Evolutionary conservation across 805 yeast genomes (phyloP).

Genomic region (Tetrapisispora pingtungensis): DNA sequence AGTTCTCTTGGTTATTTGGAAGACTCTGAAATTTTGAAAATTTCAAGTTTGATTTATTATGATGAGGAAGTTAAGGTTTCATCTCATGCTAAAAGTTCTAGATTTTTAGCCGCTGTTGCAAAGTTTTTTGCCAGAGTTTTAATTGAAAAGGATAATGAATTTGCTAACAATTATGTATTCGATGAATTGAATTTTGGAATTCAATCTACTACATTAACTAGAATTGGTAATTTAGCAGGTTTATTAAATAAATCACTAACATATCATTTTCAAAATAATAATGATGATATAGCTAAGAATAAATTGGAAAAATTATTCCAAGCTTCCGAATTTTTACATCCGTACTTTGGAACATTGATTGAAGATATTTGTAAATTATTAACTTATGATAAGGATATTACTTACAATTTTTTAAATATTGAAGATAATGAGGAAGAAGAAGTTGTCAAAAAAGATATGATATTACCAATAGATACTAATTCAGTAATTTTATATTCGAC

Average conservation of each 20-base stretch:
- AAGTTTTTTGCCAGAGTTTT: slow-evolving; percentile 42
- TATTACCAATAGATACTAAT: slow-evolving; percentile 17
- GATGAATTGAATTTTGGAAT: slow-evolving; percentile 12
- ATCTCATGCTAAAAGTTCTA: slow-evolving; percentile 26
- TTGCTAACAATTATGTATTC: slow-evolving; percentile 26
- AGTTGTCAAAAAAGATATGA: slow-evolving; percentile 8
- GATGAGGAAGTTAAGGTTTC: slow-evolving; percentile 27
- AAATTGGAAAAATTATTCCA: slow-evolving; percentile 18
- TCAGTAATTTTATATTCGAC: slow-evolving; percentile 19
- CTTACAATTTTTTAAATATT: slow-evolving; percentile 2
- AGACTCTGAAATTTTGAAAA: slow-evolving; percentile 40
- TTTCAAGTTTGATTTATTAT: slow-evolving; percentile 37
- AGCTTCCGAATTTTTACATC: slow-evolving; percentile 27
- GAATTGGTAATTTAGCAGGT: slow-evolving; percentile 19
- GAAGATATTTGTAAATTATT: slow-evolving; percentile 19
- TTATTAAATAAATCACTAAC: slow-evolving; percentile 20
- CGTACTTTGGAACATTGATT: slow-evolving; percentile 18
- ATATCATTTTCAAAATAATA: slow-evolving; percentile 9
- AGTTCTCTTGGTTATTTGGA: slow-evolving; percentile 54
- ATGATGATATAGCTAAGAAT: slow-evolving; percentile 6
- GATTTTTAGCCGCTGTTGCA: slow-evolving; percentile 39
- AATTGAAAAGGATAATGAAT: slow-evolving; percentile 31
- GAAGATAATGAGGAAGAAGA: slow-evolving; percentile 6
- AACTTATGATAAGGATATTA: slow-evolving; percentile 16
- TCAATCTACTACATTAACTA: slow-evolving; percentile 11